A percentile compares a stretch with the other conserved stretches of the same genome.
phyloP scores from a whole-genome alignment of 306 rosid species.

The Prunus davidiana region DNA sequence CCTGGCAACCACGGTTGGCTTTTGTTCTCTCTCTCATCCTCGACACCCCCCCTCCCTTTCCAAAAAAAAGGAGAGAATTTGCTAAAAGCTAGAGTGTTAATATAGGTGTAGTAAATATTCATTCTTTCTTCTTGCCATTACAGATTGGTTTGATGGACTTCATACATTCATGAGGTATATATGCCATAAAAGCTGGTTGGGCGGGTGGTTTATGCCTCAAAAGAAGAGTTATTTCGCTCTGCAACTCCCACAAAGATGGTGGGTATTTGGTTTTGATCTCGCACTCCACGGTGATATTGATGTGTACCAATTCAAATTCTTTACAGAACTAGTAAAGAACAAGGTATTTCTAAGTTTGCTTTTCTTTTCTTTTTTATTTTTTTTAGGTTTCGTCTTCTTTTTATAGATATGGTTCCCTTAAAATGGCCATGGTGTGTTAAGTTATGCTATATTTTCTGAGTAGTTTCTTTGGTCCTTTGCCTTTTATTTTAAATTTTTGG shows the following conservation, averaged over 20 bases:
- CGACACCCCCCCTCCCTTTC: background rate
- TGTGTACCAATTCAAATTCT: constrained; percentile 96
- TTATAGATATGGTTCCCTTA: background rate
- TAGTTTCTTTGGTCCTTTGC: background rate
- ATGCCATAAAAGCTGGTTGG: constrained; percentile 96
- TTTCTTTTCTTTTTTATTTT: background rate
- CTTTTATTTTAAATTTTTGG: background rate
- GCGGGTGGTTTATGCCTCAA: constrained; percentile 99
- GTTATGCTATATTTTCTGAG: background rate
- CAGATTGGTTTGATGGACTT: constrained; percentile 99
- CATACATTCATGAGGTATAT: constrained; percentile 92
- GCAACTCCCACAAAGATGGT: constrained; percentile 93
- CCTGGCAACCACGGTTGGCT: constrained; percentile 97
- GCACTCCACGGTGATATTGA: constrained; percentile 97
- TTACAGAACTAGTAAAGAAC: constrained; percentile 60
- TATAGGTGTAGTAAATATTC: background rate
- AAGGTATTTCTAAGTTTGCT: constrained; percentile 52
- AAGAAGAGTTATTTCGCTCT: constrained; percentile 96
- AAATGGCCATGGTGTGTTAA: background rate
- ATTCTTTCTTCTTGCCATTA: constrained; percentile 24
- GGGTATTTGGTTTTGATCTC: constrained; percentile 94
- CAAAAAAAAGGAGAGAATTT: background rate
- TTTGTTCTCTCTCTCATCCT: constrained; percentile 19
- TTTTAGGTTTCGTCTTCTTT: background rate
- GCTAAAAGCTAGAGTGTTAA: background rate